A percentile compares a stretch with the other conserved stretches of the same genome.
These are phyloP conservation scores for Pontederia paniculata DNA, from an alignment of 176 grass and related monocot genomes.

Conservation along the genomic window DNA sequence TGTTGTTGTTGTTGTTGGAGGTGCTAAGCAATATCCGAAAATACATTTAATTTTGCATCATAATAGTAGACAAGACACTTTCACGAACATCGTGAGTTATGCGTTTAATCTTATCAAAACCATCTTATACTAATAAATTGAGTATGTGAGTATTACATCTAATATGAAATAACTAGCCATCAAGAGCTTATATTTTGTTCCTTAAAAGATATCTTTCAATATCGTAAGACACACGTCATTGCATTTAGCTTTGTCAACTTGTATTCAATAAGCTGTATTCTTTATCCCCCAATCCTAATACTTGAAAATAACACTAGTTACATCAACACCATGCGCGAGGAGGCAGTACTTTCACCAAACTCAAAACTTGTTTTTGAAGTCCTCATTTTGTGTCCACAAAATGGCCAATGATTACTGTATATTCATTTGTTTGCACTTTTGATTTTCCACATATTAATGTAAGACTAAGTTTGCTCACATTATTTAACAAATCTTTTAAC, in stretches of 20 bases:
- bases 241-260: background rate
- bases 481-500: background rate
- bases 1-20: too few species aligned
- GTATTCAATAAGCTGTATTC: background rate
- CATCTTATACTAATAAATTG: constrained; percentile 13
- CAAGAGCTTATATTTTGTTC: background rate
- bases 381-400: background rate
- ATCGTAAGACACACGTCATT: background rate
- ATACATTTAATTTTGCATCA: too few species aligned
- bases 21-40: too few species aligned
- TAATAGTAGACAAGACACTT: too few species aligned
- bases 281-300: background rate
- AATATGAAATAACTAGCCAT: too few species aligned
- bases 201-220: background rate
- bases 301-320: background rate
- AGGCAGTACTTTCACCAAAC: background rate
- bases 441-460: background rate
- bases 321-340: background rate
- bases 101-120: background rate
- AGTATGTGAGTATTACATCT: constrained; percentile 1
- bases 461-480: background rate
- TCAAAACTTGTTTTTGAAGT: background rate
- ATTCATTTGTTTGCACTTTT: background rate
- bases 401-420: background rate
- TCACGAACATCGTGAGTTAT: too few species aligned